Evolutionary conservation across 768 basidiomycete species (phyloP).

Genomic region (Boletellus sp.): DNA sequence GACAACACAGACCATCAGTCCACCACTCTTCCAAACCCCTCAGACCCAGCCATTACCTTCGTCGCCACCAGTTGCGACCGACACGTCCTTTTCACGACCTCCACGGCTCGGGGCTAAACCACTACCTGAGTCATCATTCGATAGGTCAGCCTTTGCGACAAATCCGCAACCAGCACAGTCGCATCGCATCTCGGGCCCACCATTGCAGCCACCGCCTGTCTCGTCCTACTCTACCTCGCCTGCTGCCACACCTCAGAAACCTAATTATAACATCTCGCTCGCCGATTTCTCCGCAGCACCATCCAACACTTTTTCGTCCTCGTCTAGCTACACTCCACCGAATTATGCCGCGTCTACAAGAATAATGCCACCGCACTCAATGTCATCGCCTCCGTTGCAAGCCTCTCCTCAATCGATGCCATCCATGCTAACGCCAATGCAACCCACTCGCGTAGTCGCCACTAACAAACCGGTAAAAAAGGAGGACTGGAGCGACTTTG

Average conservation of each 20-base stretch:
- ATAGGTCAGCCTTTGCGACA: constrained; percentile 25
- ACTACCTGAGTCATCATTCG: constrained; percentile 34
- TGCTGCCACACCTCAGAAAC: constrained; percentile 30
- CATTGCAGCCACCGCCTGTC: constrained; percentile 18
- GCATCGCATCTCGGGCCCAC: constrained; percentile 17
- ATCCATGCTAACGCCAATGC: constrained; percentile 56
- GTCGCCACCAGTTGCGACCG: constrained; percentile 33
- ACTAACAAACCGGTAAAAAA: constrained; percentile 51
- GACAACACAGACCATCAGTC: constrained; percentile 12
- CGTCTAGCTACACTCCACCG: constrained; percentile 13
- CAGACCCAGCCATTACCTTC: constrained; percentile 38
- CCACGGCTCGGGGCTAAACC: constrained; percentile 40
- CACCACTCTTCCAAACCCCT: constrained; percentile 5
- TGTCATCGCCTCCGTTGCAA: constrained; percentile 30
- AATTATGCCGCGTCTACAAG: constrained; percentile 16
- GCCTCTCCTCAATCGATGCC: constrained; percentile 39
- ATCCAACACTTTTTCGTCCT: constrained; percentile 9
- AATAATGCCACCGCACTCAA: constrained; percentile 20
- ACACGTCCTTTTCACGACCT: constrained; percentile 32
- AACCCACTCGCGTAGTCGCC: constrained; percentile 41
- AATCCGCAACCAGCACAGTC: constrained; percentile 22
- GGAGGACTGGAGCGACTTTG: constrained; percentile 79
- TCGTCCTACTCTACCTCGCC: constrained; percentile 10
- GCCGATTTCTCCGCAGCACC: constrained; percentile 27
- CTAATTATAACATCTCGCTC: constrained; percentile 59